These are phyloP conservation scores for Myotisia sp. DNA, from an alignment of 2,329 filamentous ascomycete species.

Conservation along the genomic window DNA sequence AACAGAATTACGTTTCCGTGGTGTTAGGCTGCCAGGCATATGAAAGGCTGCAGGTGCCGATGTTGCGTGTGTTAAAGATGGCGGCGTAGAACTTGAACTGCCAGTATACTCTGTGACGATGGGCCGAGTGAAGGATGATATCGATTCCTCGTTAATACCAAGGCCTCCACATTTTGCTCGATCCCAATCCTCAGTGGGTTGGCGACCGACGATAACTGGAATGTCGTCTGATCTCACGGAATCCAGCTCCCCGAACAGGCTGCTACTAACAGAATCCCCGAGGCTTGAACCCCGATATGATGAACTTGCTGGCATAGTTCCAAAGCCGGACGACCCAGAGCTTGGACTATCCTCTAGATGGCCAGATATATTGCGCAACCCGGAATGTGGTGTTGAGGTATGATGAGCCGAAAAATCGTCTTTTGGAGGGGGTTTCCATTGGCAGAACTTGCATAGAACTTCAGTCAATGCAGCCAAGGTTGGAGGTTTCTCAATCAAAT, in stretches of 20 bases:
- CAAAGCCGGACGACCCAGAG: conserved; percentile 59
- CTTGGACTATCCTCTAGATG: conserved; percentile 68
- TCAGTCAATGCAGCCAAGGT: conserved; percentile 84
- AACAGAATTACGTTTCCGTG: conserved; percentile 51
- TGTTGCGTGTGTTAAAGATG: conserved; percentile 44
- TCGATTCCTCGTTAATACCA: conserved; percentile 54
- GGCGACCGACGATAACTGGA: conserved; percentile 59
- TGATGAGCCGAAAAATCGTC: conserved; percentile 38
- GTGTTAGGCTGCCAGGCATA: conserved; percentile 32
- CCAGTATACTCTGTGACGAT: conserved; percentile 8
- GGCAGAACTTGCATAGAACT: conserved; percentile 71
- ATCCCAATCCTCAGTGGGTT: conserved; percentile 60
- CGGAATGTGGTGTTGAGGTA: conserved; percentile 47
- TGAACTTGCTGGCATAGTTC: conserved; percentile 49
- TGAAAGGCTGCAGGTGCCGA: conserved; percentile 53
- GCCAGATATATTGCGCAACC: conserved; percentile 49
- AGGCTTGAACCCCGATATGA: conserved; percentile 68
- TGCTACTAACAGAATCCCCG: conserved; percentile 70
- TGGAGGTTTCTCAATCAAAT: conserved; percentile 89
- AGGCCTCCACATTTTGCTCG: conserved; percentile 40
- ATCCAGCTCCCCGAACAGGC: conserved; percentile 68
- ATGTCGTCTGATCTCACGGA: conserved; percentile 64
- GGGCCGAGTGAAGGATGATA: conserved; percentile 7
- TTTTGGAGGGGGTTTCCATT: conserved; percentile 72
- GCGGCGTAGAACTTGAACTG: conserved; percentile 32